Percentiles rank a stretch among this genome's conserved stretches.
Conservation (phyloP, 495 filamentous ascomycete genomes). For the Penicillium tannophilum region DNA sequence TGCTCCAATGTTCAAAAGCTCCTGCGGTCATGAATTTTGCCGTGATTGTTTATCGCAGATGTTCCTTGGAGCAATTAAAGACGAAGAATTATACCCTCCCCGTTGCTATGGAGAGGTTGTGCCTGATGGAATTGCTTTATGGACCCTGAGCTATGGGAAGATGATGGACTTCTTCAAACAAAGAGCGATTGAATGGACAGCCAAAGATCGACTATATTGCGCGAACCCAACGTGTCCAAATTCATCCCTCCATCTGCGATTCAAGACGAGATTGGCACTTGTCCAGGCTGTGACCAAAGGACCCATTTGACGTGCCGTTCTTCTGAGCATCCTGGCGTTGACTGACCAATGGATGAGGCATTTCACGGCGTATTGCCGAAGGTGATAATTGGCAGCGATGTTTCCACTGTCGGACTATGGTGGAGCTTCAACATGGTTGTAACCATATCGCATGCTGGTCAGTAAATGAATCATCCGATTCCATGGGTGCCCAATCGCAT, state of each 20-base stretch:
- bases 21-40: constrained; percentile 23
- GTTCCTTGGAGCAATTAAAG: constrained; percentile 21
- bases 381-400: constrained; percentile 22
- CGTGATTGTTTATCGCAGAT: constrained; percentile 15
- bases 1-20: background rate
- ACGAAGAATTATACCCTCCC: constrained; percentile 30
- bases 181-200: constrained; percentile 21
- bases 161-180: constrained; percentile 18
- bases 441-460: constrained; percentile 28
- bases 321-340: constrained; percentile 17
- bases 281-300: constrained; percentile 15
- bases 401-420: constrained; percentile 21
- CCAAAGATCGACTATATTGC: constrained; percentile 24
- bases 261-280: constrained; percentile 14
- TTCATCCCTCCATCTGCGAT: constrained; percentile 23
- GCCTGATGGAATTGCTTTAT: constrained; percentile 8
- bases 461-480: background rate
- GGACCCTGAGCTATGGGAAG: constrained; percentile 15
- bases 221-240: constrained; percentile 22
- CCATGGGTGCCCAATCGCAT: background rate
- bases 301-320: constrained; percentile 23
- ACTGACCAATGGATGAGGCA: constrained; percentile 22
- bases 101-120: constrained; percentile 14
- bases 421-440: constrained; percentile 20
- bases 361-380: constrained; percentile 22